phyloP scores from a whole-genome alignment of 345 rosid genomes.

The Psidium friedrichsthalianum region DNA sequence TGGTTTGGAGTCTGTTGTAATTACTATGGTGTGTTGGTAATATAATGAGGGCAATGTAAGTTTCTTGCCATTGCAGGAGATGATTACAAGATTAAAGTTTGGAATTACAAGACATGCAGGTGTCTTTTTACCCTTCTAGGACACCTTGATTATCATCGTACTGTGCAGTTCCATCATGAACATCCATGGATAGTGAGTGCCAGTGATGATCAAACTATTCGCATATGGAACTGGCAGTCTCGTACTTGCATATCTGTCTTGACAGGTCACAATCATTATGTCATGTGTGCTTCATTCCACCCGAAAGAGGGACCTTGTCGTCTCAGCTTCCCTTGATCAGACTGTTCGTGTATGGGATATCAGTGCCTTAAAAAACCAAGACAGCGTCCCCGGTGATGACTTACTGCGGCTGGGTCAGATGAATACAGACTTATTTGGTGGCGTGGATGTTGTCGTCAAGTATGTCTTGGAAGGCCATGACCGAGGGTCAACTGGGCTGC shows the following conservation, averaged over 20 bases:
- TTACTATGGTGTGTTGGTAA: neutral
- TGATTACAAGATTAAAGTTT: conserved; percentile 94
- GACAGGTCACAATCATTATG: conserved; percentile 98
- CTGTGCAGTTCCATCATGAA: conserved; percentile 96
- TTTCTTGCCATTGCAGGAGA: conserved; percentile 50
- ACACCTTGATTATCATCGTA: conserved; percentile 93
- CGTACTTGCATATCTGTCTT: conserved; percentile 89
- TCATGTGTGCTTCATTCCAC: conserved; percentile 97
- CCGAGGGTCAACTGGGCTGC: conserved; percentile 99
- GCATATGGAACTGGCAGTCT: conserved; percentile 99
- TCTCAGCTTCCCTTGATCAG: conserved; percentile 93
- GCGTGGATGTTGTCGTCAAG: conserved; percentile 89
- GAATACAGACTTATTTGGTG: conserved; percentile 91
- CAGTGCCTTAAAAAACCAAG: conserved; percentile 79
- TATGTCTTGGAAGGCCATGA: conserved; percentile 98
- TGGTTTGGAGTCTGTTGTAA: neutral
- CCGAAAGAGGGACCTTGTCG: conserved; percentile 93
- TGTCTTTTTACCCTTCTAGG: conserved; percentile 95
- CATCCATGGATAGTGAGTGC: conserved; percentile 99
- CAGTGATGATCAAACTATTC: conserved; percentile 96
- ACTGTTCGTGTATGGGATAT: conserved; percentile 99
- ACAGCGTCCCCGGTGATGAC: conserved; percentile 84
- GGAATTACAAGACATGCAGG: conserved; percentile 89
- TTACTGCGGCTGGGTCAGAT: conserved; percentile 75
- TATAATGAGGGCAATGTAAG: neutral